Evolutionary conservation across 176 grass and related monocot species (phyloP).

Genomic region (Olyra latifolia): DNA sequence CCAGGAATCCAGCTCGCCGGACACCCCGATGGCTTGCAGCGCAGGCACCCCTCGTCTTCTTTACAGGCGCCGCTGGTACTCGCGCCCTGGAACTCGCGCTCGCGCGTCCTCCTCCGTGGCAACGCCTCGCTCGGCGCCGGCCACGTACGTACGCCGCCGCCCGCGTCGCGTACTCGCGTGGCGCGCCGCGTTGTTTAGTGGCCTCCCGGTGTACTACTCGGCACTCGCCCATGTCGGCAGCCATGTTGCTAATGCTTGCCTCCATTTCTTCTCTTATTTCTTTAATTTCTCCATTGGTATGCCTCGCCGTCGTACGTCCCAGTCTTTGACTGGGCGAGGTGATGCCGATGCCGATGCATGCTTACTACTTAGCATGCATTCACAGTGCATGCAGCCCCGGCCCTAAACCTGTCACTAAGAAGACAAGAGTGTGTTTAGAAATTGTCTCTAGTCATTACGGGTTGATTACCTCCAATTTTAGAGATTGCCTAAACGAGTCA

Average conservation of each 20-base stretch:
- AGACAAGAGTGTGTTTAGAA: no score
- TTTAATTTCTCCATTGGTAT: not conserved
- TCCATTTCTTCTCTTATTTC: not conserved
- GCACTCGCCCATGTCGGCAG: conserved; percentile 24
- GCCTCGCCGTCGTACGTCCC: not conserved
- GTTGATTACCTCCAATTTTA: no score
- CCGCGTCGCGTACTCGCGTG: not conserved
- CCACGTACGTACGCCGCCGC: not conserved
- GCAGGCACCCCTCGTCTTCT: not conserved
- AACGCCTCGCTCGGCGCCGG: not conserved
- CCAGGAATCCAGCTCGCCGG: conserved; percentile 40
- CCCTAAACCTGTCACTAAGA: no score
- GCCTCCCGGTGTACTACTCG: not conserved
- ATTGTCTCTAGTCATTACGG: no score
- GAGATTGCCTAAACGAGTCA: no score
- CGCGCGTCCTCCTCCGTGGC: not conserved
- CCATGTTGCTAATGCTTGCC: not conserved
- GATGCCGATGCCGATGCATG: no score
- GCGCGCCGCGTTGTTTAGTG: not conserved
- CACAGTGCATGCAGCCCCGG: no score
- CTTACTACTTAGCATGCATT: not conserved
- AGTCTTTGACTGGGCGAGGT: not conserved
- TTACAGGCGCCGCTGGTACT: not conserved
- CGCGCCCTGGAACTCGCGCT: not conserved
- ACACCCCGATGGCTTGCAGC: conserved; percentile 33